Evolutionary conservation across 2,329 filamentous ascomycete species (phyloP).

Genomic region (Aspergillus calidoustus): DNA sequence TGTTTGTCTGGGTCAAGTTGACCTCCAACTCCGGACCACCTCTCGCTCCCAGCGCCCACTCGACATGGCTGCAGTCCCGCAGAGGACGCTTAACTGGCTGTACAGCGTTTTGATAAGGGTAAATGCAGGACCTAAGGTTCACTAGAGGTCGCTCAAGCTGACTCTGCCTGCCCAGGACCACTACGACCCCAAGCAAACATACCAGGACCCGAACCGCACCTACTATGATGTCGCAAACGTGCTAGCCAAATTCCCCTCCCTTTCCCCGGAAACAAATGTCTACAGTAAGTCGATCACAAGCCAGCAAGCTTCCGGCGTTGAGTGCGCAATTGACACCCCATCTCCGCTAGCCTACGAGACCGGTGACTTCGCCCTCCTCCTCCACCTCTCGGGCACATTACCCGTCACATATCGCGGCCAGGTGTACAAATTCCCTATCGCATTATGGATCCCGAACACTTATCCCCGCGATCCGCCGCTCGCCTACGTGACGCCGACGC

Average conservation of each 20-base stretch:
- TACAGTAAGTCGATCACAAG: constrained; percentile 70
- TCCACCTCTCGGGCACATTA: constrained; percentile 84
- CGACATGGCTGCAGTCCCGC: constrained; percentile 71
- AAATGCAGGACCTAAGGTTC: constrained; percentile 2
- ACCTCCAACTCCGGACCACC: constrained; percentile 15
- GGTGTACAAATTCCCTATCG: constrained; percentile 87
- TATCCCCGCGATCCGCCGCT: constrained; percentile 88
- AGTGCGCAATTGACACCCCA: background rate
- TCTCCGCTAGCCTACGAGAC: constrained; percentile 75
- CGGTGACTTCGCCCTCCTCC: constrained; percentile 81
- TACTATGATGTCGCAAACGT: constrained; percentile 89
- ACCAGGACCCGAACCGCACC: constrained; percentile 87
- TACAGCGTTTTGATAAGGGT: constrained; percentile 87
- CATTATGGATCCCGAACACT: constrained; percentile 88
- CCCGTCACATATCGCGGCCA: constrained; percentile 90
- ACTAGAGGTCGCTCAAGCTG: constrained; percentile 11
- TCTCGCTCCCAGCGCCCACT: constrained; percentile 16
- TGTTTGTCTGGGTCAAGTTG: constrained; percentile 10
- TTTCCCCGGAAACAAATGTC: constrained; percentile 88
- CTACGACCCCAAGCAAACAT: constrained; percentile 69
- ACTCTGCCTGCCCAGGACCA: constrained; percentile 35
- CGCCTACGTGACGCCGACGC: constrained; percentile 84
- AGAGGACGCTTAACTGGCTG: constrained; percentile 92
- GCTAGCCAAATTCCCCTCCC: constrained; percentile 76
- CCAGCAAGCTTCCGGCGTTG: background rate